Conservation (phyloP, 108 stramenopile genomes). For the Cylindrotheca closterium region DNA sequence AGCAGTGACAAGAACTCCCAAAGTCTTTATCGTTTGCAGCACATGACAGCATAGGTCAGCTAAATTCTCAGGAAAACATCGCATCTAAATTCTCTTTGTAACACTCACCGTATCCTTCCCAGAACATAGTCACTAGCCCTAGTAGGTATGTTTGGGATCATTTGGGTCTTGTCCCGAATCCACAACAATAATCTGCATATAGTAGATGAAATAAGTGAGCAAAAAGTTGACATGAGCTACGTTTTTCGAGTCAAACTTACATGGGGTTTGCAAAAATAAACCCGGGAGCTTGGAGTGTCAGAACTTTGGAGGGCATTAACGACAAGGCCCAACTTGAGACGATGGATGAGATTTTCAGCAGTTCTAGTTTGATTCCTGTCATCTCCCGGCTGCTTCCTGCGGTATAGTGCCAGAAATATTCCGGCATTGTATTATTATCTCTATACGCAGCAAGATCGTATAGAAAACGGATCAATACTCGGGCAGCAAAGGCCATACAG, state of each 20-base stretch:
- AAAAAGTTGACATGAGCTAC: too few relatives aligned
- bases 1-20: background rate
- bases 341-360: background rate
- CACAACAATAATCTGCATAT: slow-evolving; percentile 22
- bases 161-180: slow-evolving; percentile 28
- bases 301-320: slow-evolving; percentile 12
- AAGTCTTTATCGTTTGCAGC: background rate
- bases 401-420: background rate
- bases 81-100: background rate
- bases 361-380: background rate
- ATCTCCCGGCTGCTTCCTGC: background rate
- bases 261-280: slow-evolving; percentile 20
- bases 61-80: background rate
- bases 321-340: slow-evolving; percentile 1
- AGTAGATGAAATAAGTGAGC: background rate
- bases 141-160: slow-evolving; percentile 38
- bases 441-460: background rate
- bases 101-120: slow-evolving; percentile 31
- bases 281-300: slow-evolving; percentile 11
- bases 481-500: background rate
- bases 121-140: slow-evolving; percentile 41
- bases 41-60: too few relatives aligned
- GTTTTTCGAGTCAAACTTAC: slow-evolving; percentile 9
- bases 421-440: background rate
- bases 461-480: slow-evolving; percentile 4